phyloP scores from a whole-genome alignment of 192 early-diverging fungal genomes.

The Linnemannia schmuckeri region DNA sequence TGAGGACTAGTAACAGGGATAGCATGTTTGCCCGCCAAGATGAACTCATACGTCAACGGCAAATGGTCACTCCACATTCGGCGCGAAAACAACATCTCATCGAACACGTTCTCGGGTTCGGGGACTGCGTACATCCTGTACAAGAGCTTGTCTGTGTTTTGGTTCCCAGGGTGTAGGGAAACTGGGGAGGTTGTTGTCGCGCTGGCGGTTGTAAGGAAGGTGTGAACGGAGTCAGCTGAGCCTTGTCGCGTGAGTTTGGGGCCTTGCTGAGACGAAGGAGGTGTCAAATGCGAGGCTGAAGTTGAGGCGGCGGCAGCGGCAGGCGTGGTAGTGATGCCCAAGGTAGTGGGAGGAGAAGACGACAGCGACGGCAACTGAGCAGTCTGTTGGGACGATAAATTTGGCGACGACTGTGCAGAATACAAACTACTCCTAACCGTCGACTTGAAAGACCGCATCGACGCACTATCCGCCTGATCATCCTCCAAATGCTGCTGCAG shows the following conservation, averaged over 20 bases:
- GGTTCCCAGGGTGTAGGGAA: slow-evolving; percentile 17
- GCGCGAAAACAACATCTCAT: slow-evolving; percentile 55
- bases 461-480: slow-evolving; percentile 27
- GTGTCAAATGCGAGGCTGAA: neutral
- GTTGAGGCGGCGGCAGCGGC: neutral
- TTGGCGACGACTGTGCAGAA: neutral
- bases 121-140: slow-evolving; percentile 49
- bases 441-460: slow-evolving; percentile 38
- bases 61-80: slow-evolving; percentile 54
- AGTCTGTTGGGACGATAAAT: neutral
- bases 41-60: slow-evolving; percentile 56
- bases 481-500: slow-evolving; percentile 33
- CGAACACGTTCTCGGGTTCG: slow-evolving; percentile 46
- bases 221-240: slow-evolving; percentile 15
- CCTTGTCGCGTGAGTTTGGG: slow-evolving; percentile 10
- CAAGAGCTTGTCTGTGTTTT: slow-evolving; percentile 46
- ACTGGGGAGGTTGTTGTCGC: slow-evolving; percentile 25
- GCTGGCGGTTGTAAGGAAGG: neutral
- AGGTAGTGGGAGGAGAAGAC: neutral
- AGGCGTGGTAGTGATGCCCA: neutral
- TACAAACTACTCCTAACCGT: slow-evolving; percentile 36
- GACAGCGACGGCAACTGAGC: neutral
- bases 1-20: slow-evolving; percentile 35
- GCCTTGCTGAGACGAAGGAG: neutral
- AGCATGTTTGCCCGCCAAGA: slow-evolving; percentile 54